These are phyloP conservation scores for Elsinoe batatas DNA, from an alignment of 2,329 filamentous ascomycete genomes.

Conservation along the genomic window DNA sequence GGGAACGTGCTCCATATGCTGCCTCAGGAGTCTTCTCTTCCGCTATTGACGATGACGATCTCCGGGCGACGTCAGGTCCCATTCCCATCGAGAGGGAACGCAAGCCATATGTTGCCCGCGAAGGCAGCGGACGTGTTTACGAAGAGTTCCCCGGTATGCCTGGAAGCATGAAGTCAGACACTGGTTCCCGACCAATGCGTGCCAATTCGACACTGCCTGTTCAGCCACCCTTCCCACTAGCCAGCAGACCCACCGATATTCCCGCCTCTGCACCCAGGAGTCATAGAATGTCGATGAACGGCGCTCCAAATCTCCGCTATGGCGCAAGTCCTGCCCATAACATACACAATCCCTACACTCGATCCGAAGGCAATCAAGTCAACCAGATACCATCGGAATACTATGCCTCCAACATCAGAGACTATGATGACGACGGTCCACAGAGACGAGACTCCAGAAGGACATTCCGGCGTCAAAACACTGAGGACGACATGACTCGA, in stretches of 20 bases:
- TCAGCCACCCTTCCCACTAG: constrained; percentile 8
- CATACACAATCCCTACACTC: constrained; percentile 13
- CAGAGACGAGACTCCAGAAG: constrained; percentile 9
- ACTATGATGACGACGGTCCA: constrained; percentile 8
- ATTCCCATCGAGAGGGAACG: constrained; percentile 55
- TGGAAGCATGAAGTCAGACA: constrained; percentile 4
- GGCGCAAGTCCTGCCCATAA: constrained; percentile 8
- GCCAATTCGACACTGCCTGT: constrained; percentile 14
- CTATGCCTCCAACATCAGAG: constrained; percentile 16
- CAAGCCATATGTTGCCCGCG: constrained; percentile 52
- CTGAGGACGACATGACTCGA: constrained; percentile 8
- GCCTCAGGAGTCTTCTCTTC: constrained; percentile 22
- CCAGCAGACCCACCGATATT: constrained; percentile 13
- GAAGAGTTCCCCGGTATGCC: constrained; percentile 28
- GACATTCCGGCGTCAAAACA: constrained; percentile 10
- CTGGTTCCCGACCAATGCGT: constrained; percentile 10
- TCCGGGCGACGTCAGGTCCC: constrained; percentile 28
- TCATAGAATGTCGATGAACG: constrained; percentile 14
- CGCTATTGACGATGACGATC: constrained; percentile 28
- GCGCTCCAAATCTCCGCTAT: not conserved
- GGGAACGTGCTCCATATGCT: constrained; percentile 33
- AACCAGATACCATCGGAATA: constrained; percentile 14
- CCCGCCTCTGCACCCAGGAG: constrained; percentile 6
- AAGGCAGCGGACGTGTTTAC: constrained; percentile 50
- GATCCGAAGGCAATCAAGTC: constrained; percentile 17